Percentiles rank a stretch among this genome's conserved stretches.
Evolutionary conservation across 257 asterid genomes (phyloP).

Genomic region (Marsdenia floribunda): DNA sequence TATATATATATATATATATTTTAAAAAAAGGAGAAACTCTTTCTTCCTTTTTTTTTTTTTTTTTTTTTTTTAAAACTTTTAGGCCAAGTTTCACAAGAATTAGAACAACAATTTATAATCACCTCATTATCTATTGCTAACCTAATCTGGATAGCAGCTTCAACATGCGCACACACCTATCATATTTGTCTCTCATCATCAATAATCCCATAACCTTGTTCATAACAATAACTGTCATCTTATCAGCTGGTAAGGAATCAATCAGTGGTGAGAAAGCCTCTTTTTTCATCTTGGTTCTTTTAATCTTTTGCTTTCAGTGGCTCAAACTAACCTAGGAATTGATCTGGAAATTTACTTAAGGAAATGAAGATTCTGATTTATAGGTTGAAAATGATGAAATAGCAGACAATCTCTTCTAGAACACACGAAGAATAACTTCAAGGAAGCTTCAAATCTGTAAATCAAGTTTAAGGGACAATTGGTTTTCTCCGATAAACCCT

Average conservation of each 20-base stretch:
- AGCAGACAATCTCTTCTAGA: too few species aligned
- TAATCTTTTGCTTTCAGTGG: slow-evolving; percentile 61
- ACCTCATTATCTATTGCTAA: slow-evolving; percentile 81
- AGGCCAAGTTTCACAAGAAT: not conserved
- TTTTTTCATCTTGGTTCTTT: slow-evolving; percentile 51
- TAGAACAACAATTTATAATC: slow-evolving; percentile 24
- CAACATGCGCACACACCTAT: slow-evolving; percentile 80
- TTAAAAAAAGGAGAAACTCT: too few species aligned
- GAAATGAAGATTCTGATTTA: too few species aligned
- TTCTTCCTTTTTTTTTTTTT: too few species aligned
- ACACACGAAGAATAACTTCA: too few species aligned
- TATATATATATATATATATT: too few species aligned
- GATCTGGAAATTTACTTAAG: too few species aligned
- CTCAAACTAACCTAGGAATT: slow-evolving; percentile 92
- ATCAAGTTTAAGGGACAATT: too few species aligned
- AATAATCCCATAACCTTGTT: slow-evolving; percentile 82
- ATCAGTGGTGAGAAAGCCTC: slow-evolving; percentile 66
- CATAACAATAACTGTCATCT: slow-evolving; percentile 93
- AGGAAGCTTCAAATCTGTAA: too few species aligned
- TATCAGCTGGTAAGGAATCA: slow-evolving; percentile 77
- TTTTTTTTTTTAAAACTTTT: too few species aligned
- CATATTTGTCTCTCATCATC: slow-evolving; percentile 87
- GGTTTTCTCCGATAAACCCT: too few species aligned
- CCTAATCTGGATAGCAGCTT: slow-evolving; percentile 88
- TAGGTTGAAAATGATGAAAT: too few species aligned